Base-by-base conservation (phyloP, 2,329 filamentous ascomycete species). In the Beauveria rudraprayagi region DNA sequence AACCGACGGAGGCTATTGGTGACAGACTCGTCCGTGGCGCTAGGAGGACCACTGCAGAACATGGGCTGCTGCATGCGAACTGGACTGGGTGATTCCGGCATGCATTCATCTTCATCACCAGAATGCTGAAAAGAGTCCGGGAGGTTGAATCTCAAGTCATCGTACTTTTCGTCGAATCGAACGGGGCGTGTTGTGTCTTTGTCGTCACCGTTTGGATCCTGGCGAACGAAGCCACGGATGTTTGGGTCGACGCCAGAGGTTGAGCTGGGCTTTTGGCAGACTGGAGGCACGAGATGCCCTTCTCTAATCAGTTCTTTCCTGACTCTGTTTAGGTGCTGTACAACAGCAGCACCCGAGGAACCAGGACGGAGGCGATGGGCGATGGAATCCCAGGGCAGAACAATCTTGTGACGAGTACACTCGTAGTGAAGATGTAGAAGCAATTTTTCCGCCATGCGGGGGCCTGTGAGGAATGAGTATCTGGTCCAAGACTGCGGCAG, bases 401-500 rank as follows among this genome's bases (percentile, higher is more conserved):
- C 66, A 26, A 74, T 65, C 30, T 68, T 69, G 53, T 70, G 65
- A 5, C 70, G 64, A 14, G 62, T 61, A 41, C 69, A 72, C 64
- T 80, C 78, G 40, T 77, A 80, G 11, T 74, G 67, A 0, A 79
- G 63, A 60, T 73, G 66, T 0, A 80, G 67, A 0, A 80, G 61
- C 0, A 79, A 64, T 65, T 80, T 80, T 43, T 80, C 78, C 0
- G 71, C 68, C 76, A 80, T 80, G 10, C 77, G 73, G 10, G 76
- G 73, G 1, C 76, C 78, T 81, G 52, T 3, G 11, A 16, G 26
- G 3, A 53, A 43, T 44, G n/a, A 46, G 30, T 41, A 17, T 52
- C n/a, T 34, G 56, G 17, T 40, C 5, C 10, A 53, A 52, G 17
- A 28, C 34, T 11, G 14, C 9, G 53, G 34, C 22, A 10, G 55